phyloP scores from a whole-genome alignment of 352 stramenopile genomes.

The Aphanomyces stellatus region DNA sequence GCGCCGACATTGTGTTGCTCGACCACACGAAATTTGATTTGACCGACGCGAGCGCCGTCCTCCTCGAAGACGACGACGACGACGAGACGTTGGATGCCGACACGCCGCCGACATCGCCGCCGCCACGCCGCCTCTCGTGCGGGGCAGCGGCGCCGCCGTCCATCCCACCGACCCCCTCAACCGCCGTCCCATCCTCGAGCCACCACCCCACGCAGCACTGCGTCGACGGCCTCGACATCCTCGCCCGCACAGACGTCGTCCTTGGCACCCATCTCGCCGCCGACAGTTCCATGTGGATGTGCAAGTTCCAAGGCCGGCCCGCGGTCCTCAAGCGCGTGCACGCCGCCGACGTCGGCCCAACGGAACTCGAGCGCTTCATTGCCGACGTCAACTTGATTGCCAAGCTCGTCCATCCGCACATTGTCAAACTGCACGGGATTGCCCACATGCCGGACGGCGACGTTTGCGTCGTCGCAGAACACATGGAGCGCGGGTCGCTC shows the following conservation, averaged over 20 bases:
- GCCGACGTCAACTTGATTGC: not conserved
- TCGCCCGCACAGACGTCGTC: not conserved
- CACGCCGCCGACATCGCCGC: too few relatives aligned
- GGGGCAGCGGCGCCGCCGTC: not conserved
- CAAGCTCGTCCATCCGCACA: not conserved
- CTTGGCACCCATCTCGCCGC: not conserved
- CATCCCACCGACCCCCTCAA: not conserved
- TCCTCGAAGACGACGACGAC: not conserved
- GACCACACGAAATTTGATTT: not conserved
- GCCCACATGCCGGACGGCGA: constrained; percentile 23
- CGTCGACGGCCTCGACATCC: not conserved
- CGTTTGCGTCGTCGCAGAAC: constrained; percentile 61
- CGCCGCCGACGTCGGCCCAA: not conserved
- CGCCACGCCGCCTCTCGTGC: not conserved
- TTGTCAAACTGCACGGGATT: not conserved
- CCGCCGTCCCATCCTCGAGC: not conserved
- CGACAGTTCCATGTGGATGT: not conserved
- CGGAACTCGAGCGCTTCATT: not conserved
- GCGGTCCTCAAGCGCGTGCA: not conserved
- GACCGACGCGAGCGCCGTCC: not conserved
- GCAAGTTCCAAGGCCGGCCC: not conserved
- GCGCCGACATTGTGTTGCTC: not conserved
- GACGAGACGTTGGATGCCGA: not conserved
- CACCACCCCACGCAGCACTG: not conserved
- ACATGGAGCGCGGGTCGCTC: constrained; percentile 58